These are phyloP conservation scores for Echites panduratus DNA, from an alignment of 257 asterid genomes.

Conservation along the genomic window DNA sequence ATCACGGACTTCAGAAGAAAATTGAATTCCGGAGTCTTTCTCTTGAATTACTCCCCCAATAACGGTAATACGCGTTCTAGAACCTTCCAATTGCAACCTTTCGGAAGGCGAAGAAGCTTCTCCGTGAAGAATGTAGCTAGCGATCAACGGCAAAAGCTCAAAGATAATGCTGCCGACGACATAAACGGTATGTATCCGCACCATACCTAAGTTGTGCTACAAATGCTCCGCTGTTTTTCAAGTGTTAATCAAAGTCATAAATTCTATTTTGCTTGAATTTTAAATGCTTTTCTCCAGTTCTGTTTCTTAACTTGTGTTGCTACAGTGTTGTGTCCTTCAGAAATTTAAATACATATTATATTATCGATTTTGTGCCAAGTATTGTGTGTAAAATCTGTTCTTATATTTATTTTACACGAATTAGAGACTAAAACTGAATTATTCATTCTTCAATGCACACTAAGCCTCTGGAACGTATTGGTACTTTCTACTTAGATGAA, in stretches of 20 bases:
- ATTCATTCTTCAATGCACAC: not conserved
- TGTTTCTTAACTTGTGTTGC: not conserved
- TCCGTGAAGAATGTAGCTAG: conserved; percentile 43
- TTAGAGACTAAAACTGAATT: not conserved
- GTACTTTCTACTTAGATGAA: not conserved
- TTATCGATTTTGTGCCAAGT: not conserved
- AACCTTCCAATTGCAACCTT: conserved; percentile 16
- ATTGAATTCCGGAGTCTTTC: not conserved
- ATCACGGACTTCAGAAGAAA: conserved; percentile 10
- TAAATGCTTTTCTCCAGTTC: not conserved
- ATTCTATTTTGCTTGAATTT: not conserved
- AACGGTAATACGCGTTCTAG: not conserved
- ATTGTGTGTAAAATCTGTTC: not conserved
- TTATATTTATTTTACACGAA: not conserved
- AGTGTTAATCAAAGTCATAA: not conserved
- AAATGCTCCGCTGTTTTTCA: not conserved
- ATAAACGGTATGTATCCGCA: not conserved
- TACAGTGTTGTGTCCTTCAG: not conserved
- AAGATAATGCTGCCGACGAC: conserved; percentile 18
- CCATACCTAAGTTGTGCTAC: not conserved
- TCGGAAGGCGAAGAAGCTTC: conserved; percentile 26
- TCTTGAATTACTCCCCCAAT: not conserved
- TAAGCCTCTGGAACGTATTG: too few species aligned
- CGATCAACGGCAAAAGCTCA: conserved; percentile 22
- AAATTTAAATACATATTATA: not conserved